Percentiles rank a stretch among this genome's conserved stretches.
phyloP scores from a whole-genome alignment of 176 grass and related monocot species.

The Oryza punctata region DNA sequence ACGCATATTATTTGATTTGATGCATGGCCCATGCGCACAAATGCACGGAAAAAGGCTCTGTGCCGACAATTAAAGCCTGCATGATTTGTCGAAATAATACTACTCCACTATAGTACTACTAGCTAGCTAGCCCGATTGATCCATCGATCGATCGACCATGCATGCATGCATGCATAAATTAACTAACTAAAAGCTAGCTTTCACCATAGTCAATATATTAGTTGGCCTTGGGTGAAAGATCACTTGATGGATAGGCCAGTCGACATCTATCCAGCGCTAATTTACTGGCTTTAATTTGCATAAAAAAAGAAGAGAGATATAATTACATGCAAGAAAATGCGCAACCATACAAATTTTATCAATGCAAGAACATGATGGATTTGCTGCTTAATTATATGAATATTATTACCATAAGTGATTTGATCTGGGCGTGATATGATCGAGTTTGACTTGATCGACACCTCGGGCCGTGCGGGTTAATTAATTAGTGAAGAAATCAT shows the following conservation, averaged over 20 bases:
- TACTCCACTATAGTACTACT: neutral
- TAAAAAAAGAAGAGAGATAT: neutral
- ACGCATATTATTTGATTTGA: neutral
- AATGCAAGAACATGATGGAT: neutral
- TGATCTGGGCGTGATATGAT: neutral
- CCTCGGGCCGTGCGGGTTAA: neutral
- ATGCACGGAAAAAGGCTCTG: constrained; percentile 40
- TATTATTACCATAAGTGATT: neutral
- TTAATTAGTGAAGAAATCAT: constrained; percentile 34
- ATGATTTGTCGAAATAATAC: constrained; percentile 49
- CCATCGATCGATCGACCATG: constrained; percentile 20
- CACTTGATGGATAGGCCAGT: neutral
- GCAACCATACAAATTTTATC: no score
- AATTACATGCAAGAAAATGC: constrained; percentile 43
- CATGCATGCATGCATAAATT: neutral
- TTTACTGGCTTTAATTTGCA: neutral
- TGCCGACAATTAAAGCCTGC: constrained; percentile 46
- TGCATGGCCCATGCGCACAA: constrained; percentile 19
- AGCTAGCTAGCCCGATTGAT: neutral
- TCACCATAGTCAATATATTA: neutral
- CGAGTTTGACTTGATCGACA: constrained; percentile 34
- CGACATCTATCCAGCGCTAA: neutral
- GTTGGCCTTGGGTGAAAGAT: neutral
- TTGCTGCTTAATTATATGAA: neutral
- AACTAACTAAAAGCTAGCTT: neutral